Conservation (phyloP, 192 early-diverging fungal genomes). For the Coemansia sp. region DNA sequence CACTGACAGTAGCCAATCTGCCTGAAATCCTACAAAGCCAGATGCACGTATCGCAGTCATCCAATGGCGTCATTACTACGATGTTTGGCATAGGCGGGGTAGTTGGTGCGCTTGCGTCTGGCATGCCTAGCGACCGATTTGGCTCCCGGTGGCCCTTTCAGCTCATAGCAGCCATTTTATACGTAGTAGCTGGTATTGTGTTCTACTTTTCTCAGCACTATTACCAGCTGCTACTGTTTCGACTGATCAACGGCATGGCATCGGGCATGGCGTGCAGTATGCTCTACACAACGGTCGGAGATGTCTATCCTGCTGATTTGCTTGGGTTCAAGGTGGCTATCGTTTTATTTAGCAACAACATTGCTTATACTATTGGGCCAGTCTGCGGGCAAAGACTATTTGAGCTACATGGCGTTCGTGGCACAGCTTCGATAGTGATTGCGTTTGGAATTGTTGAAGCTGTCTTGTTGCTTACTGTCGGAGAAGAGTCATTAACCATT, state of each 20-base stretch:
- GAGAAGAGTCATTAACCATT: constrained; percentile 30
- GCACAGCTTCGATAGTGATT: constrained; percentile 25
- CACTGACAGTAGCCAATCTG: constrained; percentile 31
- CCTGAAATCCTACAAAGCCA: constrained; percentile 29
- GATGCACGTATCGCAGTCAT: constrained; percentile 30
- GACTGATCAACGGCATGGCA: constrained; percentile 28
- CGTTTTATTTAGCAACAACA: constrained; percentile 31
- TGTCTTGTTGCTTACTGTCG: constrained; percentile 6
- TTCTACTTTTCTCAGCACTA: constrained; percentile 22
- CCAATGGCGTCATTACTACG: constrained; percentile 29
- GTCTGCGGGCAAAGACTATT: constrained; percentile 29
- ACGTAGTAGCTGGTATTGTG: constrained; percentile 21
- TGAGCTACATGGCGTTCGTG: constrained; percentile 14
- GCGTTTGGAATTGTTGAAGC: constrained; percentile 26
- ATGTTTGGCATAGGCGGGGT: constrained; percentile 37
- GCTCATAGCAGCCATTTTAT: constrained; percentile 15
- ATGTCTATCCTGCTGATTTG: constrained; percentile 32
- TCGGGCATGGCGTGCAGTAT: constrained; percentile 32
- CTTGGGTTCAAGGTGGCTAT: constrained; percentile 41
- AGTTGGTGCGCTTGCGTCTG: constrained; percentile 10
- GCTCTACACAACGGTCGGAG: constrained; percentile 30
- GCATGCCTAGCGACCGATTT: constrained; percentile 21
- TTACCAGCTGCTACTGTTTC: constrained; percentile 33
- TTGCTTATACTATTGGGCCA: constrained; percentile 35
- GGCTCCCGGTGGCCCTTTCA: constrained; percentile 16